Percentiles rank a stretch among this genome's conserved stretches.
Conservation (phyloP, 345 rosid genomes). For the Brassica incana region DNA sequence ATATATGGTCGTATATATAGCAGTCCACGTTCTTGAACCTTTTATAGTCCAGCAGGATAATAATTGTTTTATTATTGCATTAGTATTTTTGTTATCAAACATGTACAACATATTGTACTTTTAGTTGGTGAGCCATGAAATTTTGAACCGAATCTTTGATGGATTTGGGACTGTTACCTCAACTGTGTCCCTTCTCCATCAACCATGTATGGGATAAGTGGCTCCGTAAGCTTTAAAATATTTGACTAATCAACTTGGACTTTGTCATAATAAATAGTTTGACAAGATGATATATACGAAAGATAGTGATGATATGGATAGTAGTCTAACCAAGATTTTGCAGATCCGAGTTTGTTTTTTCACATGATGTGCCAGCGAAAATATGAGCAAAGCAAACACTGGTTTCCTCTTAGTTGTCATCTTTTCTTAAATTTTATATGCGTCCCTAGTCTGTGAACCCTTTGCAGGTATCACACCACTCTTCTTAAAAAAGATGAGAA, state of each 20-base stretch:
- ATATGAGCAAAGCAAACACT: background rate
- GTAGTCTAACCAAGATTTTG: background rate
- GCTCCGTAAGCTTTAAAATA: background rate
- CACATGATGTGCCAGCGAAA: background rate
- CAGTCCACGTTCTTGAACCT: constrained; percentile 35
- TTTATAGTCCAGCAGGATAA: constrained; percentile 26
- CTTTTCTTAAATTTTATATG: background rate
- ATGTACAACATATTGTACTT: constrained; percentile 6
- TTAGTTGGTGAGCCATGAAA: background rate
- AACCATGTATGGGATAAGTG: constrained; percentile 17
- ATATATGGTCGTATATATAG: background rate
- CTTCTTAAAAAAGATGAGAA: constrained; percentile 15
- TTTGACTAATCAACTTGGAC: constrained; percentile 12
- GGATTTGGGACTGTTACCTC: background rate
- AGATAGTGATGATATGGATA: background rate
- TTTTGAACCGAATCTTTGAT: constrained; percentile 21
- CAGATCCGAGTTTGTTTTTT: background rate
- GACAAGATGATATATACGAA: background rate
- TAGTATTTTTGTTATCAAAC: background rate
- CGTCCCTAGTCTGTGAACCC: background rate
- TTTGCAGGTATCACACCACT: constrained; percentile 45
- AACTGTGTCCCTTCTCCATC: constrained; percentile 5
- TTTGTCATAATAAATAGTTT: background rate
- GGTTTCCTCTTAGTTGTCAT: background rate
- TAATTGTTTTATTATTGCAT: constrained; percentile 5